Evolutionary conservation across 2,329 filamentous ascomycete species (phyloP).

Genomic region (Aspergillus transmontanensis): DNA sequence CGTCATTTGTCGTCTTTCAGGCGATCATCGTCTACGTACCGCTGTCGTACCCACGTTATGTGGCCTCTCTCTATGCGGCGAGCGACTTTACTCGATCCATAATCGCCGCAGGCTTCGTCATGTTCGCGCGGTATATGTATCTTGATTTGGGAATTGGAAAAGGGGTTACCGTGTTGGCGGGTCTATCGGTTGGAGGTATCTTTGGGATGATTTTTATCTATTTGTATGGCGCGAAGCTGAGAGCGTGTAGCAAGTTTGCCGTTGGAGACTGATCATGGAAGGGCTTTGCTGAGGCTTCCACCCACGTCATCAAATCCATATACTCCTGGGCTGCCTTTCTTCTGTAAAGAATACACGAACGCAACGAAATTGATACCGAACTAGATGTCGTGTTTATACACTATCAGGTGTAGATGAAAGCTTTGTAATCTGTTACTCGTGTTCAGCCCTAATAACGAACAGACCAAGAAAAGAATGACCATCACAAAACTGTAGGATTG

Average conservation of each 20-base stretch:
- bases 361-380: neutral
- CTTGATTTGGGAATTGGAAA: conserved; percentile 2
- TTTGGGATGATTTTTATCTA: conserved; percentile 6
- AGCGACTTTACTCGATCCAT: conserved; percentile 32
- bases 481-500: neutral
- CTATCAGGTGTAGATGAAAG: neutral
- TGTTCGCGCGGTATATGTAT: conserved; percentile 7
- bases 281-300: neutral
- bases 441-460: neutral
- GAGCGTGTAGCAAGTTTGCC: conserved; percentile 2
- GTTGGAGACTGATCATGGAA: neutral
- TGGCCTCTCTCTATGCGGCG: conserved; percentile 39
- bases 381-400: neutral
- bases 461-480: neutral
- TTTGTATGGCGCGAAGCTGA: neutral
- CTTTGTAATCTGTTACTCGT: neutral
- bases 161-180: conserved; percentile 4
- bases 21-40: conserved; percentile 46
- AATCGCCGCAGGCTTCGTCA: conserved; percentile 1
- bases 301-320: neutral
- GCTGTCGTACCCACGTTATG: conserved; percentile 36
- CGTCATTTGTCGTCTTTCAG: conserved; percentile 46
- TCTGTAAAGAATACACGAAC: neutral
- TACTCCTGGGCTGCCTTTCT: too few relatives aligned
- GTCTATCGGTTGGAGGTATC: neutral